phyloP scores from a whole-genome alignment of 192 early-diverging fungal genomes.

The Entomortierella parvispora region DNA sequence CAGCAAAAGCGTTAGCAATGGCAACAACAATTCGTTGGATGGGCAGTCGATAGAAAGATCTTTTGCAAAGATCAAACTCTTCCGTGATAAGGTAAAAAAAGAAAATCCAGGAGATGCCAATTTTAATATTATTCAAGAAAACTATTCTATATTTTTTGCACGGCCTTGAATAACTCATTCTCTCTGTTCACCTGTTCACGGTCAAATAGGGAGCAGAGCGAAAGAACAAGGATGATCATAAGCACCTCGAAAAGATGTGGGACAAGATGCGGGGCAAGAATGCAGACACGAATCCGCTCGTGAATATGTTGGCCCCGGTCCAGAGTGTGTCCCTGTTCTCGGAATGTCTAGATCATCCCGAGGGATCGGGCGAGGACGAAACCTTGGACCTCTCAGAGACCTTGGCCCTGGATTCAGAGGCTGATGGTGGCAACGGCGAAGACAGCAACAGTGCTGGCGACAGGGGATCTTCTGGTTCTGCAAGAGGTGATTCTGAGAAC shows the following conservation, averaged over 20 bases:
- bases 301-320: slow-evolving; percentile 55
- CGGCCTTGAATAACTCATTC: too few species aligned
- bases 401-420: slow-evolving; percentile 39
- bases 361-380: slow-evolving; percentile 61
- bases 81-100: slow-evolving; percentile 74
- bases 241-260: slow-evolving; percentile 75
- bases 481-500: not conserved
- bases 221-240: slow-evolving; percentile 83
- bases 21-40: not conserved
- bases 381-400: slow-evolving; percentile 59
- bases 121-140: not conserved
- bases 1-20: not conserved
- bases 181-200: too few species aligned
- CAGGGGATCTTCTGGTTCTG: not conserved
- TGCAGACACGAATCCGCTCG: slow-evolving; percentile 44
- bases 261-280: slow-evolving; percentile 66
- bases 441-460: not conserved
- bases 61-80: slow-evolving; percentile 74
- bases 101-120: too few species aligned
- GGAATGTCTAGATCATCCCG: slow-evolving; percentile 55
- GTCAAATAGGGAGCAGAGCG: slow-evolving; percentile 76
- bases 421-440: slow-evolving; percentile 5
- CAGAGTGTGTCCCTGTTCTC: slow-evolving; percentile 39
- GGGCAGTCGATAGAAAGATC: slow-evolving; percentile 60
- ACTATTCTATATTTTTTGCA: too few species aligned